Conservation (phyloP, 257 asterid genomes). For the Solanum stenotomum region DNA sequence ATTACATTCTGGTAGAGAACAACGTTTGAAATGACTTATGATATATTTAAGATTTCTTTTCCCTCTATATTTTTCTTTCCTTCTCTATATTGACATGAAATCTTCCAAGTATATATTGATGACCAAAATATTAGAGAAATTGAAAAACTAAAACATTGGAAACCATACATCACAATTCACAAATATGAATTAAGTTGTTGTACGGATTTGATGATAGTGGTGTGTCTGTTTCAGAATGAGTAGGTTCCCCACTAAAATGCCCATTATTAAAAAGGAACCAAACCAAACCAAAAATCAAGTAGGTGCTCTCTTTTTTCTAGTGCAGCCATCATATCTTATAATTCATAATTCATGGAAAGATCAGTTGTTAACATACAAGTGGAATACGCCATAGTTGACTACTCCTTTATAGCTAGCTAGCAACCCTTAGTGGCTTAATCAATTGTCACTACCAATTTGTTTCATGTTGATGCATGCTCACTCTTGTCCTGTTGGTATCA, state of each 20-base stretch:
- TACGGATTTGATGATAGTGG: neutral
- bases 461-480: neutral
- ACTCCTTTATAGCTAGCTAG: neutral
- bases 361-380: neutral
- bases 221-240: neutral
- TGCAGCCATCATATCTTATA: neutral
- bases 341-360: neutral
- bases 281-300: neutral
- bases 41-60: neutral
- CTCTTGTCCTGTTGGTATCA: neutral
- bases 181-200: neutral
- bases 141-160: neutral
- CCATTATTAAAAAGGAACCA: neutral
- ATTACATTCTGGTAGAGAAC: neutral
- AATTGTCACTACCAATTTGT: neutral
- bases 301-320: neutral
- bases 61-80: neutral
- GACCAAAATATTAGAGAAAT: neutral
- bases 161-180: neutral
- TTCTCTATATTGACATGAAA: neutral
- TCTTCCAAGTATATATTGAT: neutral
- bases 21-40: neutral
- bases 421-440: neutral
- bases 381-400: neutral
- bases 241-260: constrained; percentile 6